Base-by-base conservation (phyloP, 495 filamentous ascomycete species). In the Aspergillus sclerotiicarbonarius region DNA sequence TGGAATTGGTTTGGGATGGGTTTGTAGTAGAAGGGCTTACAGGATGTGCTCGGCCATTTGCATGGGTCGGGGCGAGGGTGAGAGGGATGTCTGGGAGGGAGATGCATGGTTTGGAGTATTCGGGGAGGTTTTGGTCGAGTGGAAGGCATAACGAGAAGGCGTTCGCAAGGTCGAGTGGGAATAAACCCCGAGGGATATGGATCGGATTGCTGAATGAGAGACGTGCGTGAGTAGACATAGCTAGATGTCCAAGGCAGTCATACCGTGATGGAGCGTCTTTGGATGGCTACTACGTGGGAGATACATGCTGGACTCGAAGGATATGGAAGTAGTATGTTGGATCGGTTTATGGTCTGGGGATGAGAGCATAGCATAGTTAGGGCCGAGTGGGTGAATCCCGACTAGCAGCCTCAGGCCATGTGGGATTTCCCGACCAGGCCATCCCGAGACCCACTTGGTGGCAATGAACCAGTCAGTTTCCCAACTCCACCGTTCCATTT, bases 381-480 rank as follows among this genome's bases (percentile, higher is more conserved):
- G 31, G 25, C 31, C 12, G n/a, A 19, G 51, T 53, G 51, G 51
- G 51, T 41, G 8, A n/a, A 37, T 39, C n/a, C 51, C 51, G 51
- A 37, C 48, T 35, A 39, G 16, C 44, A 39, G 16, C 44, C 25
- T 25, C 25, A 25, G 25, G 5, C 25, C 25, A 53, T 53, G 51
- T 53, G 51, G 51, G 51, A 35, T 53, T 53, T 53, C 31, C 51
- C 51, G 51, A 53, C 19, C 20, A 53, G 5, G 25, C 2, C 15
- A 52, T 33, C 13, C 44, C 44, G 51, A 6, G 33, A 41, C 31
- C 49, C 49, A 53, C 32, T 12, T 21, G 15, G 12, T 31, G 25
- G 3, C 13, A 7, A 25, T 51, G 16, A 51, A 18, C 33, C 25
- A 19, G 31, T 15, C 35, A 20, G 16, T 18, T 12, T 12, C 12